These are phyloP conservation scores for Irpex rosettiformis DNA, from an alignment of 1,284 basidiomycete species.

Conservation along the genomic window DNA sequence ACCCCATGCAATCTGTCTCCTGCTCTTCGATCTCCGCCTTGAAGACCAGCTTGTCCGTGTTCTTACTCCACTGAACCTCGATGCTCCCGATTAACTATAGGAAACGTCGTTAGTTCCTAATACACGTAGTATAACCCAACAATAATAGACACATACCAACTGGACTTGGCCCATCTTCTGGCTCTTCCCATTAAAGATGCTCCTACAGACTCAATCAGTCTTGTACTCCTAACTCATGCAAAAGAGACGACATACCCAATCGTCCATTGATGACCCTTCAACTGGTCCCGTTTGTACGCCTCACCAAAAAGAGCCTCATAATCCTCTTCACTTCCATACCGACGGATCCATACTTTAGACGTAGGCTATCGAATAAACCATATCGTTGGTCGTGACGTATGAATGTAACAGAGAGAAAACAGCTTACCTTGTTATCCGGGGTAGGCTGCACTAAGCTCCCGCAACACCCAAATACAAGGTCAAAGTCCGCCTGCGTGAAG, in stretches of 20 bases:
- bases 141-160: constrained; percentile 1
- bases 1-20: background rate
- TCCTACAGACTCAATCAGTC: constrained; percentile 3
- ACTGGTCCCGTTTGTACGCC: constrained; percentile 10
- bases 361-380: constrained; percentile 4
- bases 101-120: constrained; percentile 21
- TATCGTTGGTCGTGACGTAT: background rate
- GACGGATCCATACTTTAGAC: constrained; percentile 24
- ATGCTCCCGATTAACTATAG: constrained; percentile 27
- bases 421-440: constrained; percentile 7
- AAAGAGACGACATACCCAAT: constrained; percentile 26
- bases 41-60: constrained; percentile 37
- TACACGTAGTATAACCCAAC: background rate
- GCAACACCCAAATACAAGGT: constrained; percentile 9
- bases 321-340: constrained; percentile 31
- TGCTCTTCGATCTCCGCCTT: constrained; percentile 34
- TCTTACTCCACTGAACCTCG: constrained; percentile 39
- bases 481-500: constrained; percentile 9
- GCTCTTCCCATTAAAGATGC: constrained; percentile 11
- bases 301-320: constrained; percentile 36
- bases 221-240: constrained; percentile 20
- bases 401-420: background rate
- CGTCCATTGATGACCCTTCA: constrained; percentile 25
- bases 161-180: constrained; percentile 11
- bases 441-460: constrained; percentile 9